Base-by-base conservation (phyloP, 2,329 filamentous ascomycete genomes). In the Aspergillus thermomutatus region DNA sequence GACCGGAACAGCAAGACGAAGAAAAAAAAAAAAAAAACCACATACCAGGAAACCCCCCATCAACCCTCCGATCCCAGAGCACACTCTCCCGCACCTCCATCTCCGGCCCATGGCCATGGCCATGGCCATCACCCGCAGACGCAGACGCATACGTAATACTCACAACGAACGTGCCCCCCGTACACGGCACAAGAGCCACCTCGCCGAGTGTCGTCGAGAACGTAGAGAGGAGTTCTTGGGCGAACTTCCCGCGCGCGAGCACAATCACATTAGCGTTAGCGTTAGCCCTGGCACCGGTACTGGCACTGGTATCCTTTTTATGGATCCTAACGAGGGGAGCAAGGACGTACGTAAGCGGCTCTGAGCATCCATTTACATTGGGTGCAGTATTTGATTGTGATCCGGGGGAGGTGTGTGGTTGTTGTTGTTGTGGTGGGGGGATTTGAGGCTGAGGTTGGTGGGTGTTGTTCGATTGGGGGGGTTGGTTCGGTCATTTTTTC, bases 311-410 rank as follows among this genome's bases (percentile, higher is more conserved):
- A n/a, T 56, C 11, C 11, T 28, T n/a, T n/a, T n/a, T n/a, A n/a
- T n/a, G n/a, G 27, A 11, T 14, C 10, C 11, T 26, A 41, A 54
- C 51, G 43, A 5, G 19, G 57, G 50, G 50, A 56, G 27, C n/a
- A 48, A 27, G 28, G 23, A 66, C 83, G 65, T 83, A 93, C 91
- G 75, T 94, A 96, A 64, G 91, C 90, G 37, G 91, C 91, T 58
- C 91, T 80, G 10, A 95, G 78, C 84, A 94, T 90, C 91, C 92
- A 96, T 77, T 90, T 90, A 76, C 92, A 97, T 77, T 96, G 91
- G 0, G 91, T 96, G 78, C 92, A 97, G 77, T 90, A 97, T 64
- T 88, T 85, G 68, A 97, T 96, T n/a, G 87, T 87, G 53, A 97
- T 82, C 48, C 91, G 85, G 3, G 92, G 92, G 10, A 90, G 77